Evolutionary conservation across 768 basidiomycete species (phyloP).

Genomic region (Boletus coccyginus): DNA sequence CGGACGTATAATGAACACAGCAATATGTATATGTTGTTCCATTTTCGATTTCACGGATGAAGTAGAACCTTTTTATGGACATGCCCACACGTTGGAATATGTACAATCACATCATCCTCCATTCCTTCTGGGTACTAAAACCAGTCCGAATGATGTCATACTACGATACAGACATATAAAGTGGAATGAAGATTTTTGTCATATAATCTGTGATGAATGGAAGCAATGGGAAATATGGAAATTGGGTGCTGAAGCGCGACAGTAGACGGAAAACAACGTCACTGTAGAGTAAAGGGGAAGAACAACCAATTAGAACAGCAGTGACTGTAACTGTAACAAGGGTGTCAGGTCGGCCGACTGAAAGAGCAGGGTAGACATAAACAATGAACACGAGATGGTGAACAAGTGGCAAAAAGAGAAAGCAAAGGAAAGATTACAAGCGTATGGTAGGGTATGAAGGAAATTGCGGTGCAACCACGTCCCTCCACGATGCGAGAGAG

Average conservation of each 20-base stretch:
- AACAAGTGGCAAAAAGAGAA: neutral
- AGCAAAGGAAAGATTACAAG: constrained; percentile 21
- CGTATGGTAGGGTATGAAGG: constrained; percentile 29
- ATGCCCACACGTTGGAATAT: constrained; percentile 14
- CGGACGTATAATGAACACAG: neutral
- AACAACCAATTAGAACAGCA: constrained; percentile 19
- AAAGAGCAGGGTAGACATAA: constrained; percentile 22
- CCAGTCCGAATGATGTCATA: constrained; percentile 14
- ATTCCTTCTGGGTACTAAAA: constrained; percentile 24
- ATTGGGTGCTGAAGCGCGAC: neutral
- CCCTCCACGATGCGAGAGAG: neutral
- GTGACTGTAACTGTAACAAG: neutral
- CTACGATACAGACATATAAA: constrained; percentile 32
- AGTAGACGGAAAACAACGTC: neutral
- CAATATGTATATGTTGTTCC: neutral
- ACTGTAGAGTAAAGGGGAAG: neutral
- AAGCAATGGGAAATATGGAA: neutral
- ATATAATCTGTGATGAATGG: constrained; percentile 20
- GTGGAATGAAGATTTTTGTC: constrained; percentile 26
- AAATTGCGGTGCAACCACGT: constrained; percentile 6
- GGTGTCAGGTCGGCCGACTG: constrained; percentile 12
- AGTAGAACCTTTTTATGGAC: constrained; percentile 2
- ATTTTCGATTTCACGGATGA: neutral
- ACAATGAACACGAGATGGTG: constrained; percentile 14
- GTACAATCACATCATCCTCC: constrained; percentile 27